Evolutionary conservation across 345 rosid species (phyloP).

Genomic region (Cardamine resedifolia): DNA sequence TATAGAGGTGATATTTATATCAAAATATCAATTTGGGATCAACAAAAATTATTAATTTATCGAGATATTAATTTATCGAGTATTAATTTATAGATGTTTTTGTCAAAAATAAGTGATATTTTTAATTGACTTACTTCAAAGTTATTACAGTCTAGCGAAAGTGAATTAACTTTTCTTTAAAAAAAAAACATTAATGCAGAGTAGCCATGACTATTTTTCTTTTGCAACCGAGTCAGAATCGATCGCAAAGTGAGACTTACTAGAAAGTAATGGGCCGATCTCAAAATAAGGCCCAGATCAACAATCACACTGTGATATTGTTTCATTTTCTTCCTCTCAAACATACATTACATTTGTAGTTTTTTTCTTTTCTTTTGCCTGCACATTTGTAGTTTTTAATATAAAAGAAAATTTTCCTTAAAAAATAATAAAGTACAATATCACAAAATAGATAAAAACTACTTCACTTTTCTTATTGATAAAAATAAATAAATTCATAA

Average conservation of each 20-base stretch:
- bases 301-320: neutral
- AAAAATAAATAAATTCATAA: neutral
- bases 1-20: too few relatives aligned
- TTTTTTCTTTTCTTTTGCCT: too few relatives aligned
- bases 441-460: neutral
- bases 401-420: neutral
- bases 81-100: too few relatives aligned
- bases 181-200: neutral
- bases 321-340: neutral
- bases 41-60: too few relatives aligned
- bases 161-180: neutral
- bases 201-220: neutral
- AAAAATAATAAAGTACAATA: neutral
- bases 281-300: neutral
- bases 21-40: too few relatives aligned
- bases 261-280: neutral
- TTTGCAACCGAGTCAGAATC: neutral
- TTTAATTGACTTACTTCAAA: neutral
- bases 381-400: neutral
- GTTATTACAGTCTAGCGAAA: neutral
- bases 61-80: too few relatives aligned
- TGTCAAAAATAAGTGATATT: neutral
- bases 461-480: conserved; percentile 16
- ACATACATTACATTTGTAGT: neutral
- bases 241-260: neutral